Base-by-base conservation (phyloP, 1,139 yeast genomes). In the Lodderomyces metapsilosis region DNA sequence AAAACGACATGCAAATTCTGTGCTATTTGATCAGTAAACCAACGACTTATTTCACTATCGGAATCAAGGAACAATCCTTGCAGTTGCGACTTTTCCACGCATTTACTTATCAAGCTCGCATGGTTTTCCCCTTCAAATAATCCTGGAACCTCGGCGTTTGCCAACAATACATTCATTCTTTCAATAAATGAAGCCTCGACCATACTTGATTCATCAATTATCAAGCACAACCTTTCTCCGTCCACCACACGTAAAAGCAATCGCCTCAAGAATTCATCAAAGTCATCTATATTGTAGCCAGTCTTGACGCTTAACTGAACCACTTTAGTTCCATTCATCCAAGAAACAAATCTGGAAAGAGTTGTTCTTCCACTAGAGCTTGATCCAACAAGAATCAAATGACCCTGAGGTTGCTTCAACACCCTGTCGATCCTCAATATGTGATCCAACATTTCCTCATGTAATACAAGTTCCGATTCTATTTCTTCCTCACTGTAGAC, bases 111-210 rank as follows among this genome's bases (percentile, higher is more conserved):
- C 40, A 89, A 62, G 3, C 71, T 50, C 0, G 68, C 64, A 40
- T 67, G 74, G 11, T 87, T 91, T 10, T 88, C 95, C 0, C 82
- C 92, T 49, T 81, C 88, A 59, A 88, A 92, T 16, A 92, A 66
- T 2, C 96, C 97, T 1, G 97, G 97, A 18, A 89, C 77, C 52
- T 91, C 97, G 0, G 96, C 88, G 58, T 91, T 92, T 0, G 98
- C 97, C 28, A 92, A 68, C 22, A 92, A 66, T 0, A 95, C 88
- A 53, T 92, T 92, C 95, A 92, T 88, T 46, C 96, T 70, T 60
- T 92, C 98, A 25, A 92, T 64, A 54, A 91, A 91, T 0, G 95
- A 72, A 0, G 95, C 72, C 37, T 87, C 94, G 38, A 83, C 57
- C 42, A 89, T 78, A 36, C 84, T 79, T 0, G 95, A 79, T 52